Base-by-base conservation (phyloP, 2,329 filamentous ascomycete genomes). In the Zymoseptoria passerinii region DNA sequence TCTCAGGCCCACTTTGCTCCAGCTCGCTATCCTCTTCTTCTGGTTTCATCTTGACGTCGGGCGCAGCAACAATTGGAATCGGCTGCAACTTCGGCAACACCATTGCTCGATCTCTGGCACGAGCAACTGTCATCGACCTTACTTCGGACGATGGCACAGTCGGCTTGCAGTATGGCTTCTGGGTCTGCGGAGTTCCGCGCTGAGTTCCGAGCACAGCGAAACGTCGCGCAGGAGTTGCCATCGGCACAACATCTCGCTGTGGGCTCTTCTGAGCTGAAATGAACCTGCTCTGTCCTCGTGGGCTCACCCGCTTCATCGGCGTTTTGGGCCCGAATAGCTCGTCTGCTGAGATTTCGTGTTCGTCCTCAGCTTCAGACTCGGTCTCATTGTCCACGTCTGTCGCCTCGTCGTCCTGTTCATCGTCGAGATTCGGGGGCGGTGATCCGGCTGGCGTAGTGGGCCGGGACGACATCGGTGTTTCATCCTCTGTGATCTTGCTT, bases 271-370 rank as follows among this genome's bases (percentile, higher is more conserved):
- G 61, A 2, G 65, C 55, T 13, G 65, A 66, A 9, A 55, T 48
- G 52, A 61, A 63, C 13, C 60, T 61, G 7, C 55, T 54, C 50
- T 58, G 56, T 19, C 63, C 60, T 9, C 56, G 59, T 6, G 62
- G 61, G 54, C 63, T 68, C 9, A 61, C 56, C 8, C 69, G 65
- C 58, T 65, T 67, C 67, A 70, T 68, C 9, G 68, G 68, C 13
- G 70, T 71, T 59, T 70, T 71, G 1, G 70, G 68, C 2, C 68
- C 69, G 51, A 63, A 65, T 23, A 71, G 63, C 60, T 71, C 70
- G 53, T 72, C 70, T 6, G 66, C 67, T 10, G 70, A 72, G 8
- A 48, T 53, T 8, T 65, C 53, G 8, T 49, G 27, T 13, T 62
- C 57, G 10, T 44, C 50, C 18, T 53, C 50, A n/a, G 56, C 58